Evolutionary conservation across 2,329 filamentous ascomycete species (phyloP).

Genomic region (Penicillium sp.): DNA sequence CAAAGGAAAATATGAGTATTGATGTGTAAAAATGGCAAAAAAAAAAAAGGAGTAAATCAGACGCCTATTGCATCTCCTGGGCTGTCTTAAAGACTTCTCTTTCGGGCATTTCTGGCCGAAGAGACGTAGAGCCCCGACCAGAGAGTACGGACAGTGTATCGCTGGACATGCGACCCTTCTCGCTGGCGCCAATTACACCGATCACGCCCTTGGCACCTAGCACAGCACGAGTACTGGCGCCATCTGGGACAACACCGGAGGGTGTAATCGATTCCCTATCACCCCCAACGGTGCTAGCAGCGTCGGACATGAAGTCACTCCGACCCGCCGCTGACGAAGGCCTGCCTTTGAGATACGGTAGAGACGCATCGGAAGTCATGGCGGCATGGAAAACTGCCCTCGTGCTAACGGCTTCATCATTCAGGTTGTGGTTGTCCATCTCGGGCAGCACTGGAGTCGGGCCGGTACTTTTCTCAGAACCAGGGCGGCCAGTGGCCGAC

Average conservation of each 20-base stretch:
- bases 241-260: slow-evolving; percentile 19
- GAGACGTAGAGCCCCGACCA: slow-evolving; percentile 5
- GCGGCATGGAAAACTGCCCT: slow-evolving; percentile 29
- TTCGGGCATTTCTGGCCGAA: slow-evolving; percentile 27
- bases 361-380: slow-evolving; percentile 20
- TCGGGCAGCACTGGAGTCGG: slow-evolving; percentile 30
- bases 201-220: slow-evolving; percentile 28
- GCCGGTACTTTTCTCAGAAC: slow-evolving; percentile 16
- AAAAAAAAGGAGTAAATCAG: background rate
- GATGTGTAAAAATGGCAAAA: background rate
- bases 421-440: slow-evolving; percentile 25
- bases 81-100: slow-evolving; percentile 31
- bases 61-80: slow-evolving; percentile 13
- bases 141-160: slow-evolving; percentile 24
- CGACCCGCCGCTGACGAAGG: slow-evolving; percentile 26
- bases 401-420: slow-evolving; percentile 34
- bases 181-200: slow-evolving; percentile 13
- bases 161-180: slow-evolving; percentile 21
- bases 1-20: background rate
- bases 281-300: slow-evolving; percentile 28
- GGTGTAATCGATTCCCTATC: slow-evolving; percentile 22
- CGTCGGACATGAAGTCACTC: slow-evolving; percentile 29
- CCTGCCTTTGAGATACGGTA: slow-evolving; percentile 17
- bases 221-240: slow-evolving; percentile 31
- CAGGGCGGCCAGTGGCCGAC: slow-evolving; percentile 9